Base-by-base conservation (phyloP, 2,329 filamentous ascomycete species). In the Drechslera avenae region DNA sequence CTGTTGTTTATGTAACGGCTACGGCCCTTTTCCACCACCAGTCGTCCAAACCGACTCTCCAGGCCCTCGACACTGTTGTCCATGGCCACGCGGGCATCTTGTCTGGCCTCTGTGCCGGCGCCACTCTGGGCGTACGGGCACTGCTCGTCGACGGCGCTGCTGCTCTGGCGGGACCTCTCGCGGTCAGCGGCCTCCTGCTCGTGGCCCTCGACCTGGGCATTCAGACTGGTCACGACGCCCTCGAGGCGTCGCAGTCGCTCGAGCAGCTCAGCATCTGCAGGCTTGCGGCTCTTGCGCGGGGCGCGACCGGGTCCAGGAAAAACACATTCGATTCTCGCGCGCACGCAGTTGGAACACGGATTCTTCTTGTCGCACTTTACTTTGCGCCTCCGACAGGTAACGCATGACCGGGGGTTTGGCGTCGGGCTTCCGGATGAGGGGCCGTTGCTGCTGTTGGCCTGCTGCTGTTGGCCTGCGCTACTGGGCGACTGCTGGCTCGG, bases 311-410 rank as follows among this genome's bases (percentile, higher is more conserved):
- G 88, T 2, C 87, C 86, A 1, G 88, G 88, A 66, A 89, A 91
- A 40, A 90, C 76, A 71, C 88, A 91, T 60, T 87, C 83, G 50
- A 88, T 88, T 61, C 86, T 77, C 33, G 86, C 86, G 57, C 86
- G 83, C 34, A 83, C 82, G 70, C 88, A 91, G 70, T 91, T 91
- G 62, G 84, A 84, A 72, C 88, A 91, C 13, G 88, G 86, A 78
- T 89, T 84, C 63, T 83, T 81, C 76, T 91, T 91, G 76, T 91
- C 87, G 78, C 88, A 91, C 64, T 87, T 87, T 46, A 91, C 88
- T 72, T 89, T 88, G 55, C 86, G 77, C 45, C 60, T 59, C 9
- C 71, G 63, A 50, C 71, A 73, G 28, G 69, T 73, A 33, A 71
- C 64, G 59, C 71, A 73, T 35, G 71, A 73, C 32, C 71, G 59